Evolutionary conservation across 768 basidiomycete species (phyloP).

Genomic region (Lenzites betulinus): DNA sequence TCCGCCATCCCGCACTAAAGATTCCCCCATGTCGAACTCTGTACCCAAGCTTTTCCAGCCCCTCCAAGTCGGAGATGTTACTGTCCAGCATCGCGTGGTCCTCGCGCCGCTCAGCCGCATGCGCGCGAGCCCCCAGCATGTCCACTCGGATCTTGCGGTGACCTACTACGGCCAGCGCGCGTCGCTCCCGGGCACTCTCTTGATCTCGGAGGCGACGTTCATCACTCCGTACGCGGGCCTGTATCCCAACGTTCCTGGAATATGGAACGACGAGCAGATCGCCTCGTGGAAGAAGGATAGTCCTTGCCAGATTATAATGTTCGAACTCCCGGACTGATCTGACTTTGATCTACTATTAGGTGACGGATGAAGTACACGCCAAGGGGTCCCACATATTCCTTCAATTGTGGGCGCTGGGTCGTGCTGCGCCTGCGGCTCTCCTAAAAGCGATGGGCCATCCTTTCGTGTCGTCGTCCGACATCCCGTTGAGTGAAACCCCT

Average conservation of each 20-base stretch:
- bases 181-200: conserved; percentile 47
- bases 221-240: conserved; percentile 44
- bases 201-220: conserved; percentile 57
- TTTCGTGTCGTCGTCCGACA: conserved; percentile 25
- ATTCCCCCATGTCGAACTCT: too few species aligned
- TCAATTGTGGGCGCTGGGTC: conserved; percentile 60
- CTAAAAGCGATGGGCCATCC: conserved; percentile 34
- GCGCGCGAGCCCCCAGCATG: conserved; percentile 37
- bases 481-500: conserved; percentile 23
- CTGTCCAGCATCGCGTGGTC: neutral
- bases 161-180: conserved; percentile 51
- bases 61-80: neutral
- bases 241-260: conserved; percentile 59
- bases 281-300: conserved; percentile 46
- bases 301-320: too few species aligned
- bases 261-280: conserved; percentile 60
- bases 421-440: conserved; percentile 35
- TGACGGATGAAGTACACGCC: conserved; percentile 58
- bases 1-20: too few species aligned
- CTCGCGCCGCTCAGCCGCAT: conserved; percentile 21
- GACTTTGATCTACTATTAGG: conserved; percentile 29
- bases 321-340: too few species aligned
- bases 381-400: conserved; percentile 51
- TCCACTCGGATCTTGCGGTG: conserved; percentile 38
- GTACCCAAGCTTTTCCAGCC: neutral